A percentile compares a stretch with the other conserved stretches of the same genome.
Evolutionary conservation across 2,329 filamentous ascomycete species (phyloP).

Genomic region (Pseudopithomyces maydicus): DNA sequence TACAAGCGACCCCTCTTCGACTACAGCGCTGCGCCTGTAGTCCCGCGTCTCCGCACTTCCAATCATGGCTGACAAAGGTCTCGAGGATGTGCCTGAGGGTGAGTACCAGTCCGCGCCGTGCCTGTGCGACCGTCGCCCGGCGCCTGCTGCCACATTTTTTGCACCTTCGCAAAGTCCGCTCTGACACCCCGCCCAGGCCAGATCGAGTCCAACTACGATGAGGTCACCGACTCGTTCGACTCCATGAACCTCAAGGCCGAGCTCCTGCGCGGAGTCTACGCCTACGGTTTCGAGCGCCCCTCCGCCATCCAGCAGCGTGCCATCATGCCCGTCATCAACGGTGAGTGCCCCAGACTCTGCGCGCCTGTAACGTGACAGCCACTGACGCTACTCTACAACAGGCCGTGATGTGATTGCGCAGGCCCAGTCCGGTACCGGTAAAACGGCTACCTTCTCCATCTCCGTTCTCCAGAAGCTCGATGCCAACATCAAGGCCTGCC

Average conservation of each 20-base stretch:
- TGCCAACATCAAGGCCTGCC: conserved; percentile 90
- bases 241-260: conserved; percentile 96
- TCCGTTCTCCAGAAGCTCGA: conserved; percentile 99
- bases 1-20: conserved; percentile 40
- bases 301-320: conserved; percentile 99
- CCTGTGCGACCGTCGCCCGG: conserved; percentile 12
- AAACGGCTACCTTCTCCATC: conserved; percentile 99
- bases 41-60: conserved; percentile 62
- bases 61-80: conserved; percentile 99
- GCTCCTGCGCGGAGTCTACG: conserved; percentile 98
- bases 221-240: conserved; percentile 99
- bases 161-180: conserved; percentile 3
- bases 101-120: conserved; percentile 53
- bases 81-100: conserved; percentile 97
- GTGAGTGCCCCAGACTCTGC: conserved; percentile 61
- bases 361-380: conserved; percentile 10
- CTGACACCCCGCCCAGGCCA: conserved; percentile 67
- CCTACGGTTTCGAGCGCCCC: conserved; percentile 99
- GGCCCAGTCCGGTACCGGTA: conserved; percentile 99
- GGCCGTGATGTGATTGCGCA: conserved; percentile 99
- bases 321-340: conserved; percentile 99
- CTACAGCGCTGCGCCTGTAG: conserved; percentile 70
- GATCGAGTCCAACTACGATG: conserved; percentile 99
- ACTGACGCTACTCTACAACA: conserved; percentile 37
- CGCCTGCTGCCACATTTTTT: conserved; percentile 12